Percentiles rank a stretch among this genome's conserved stretches.
These are phyloP conservation scores for Boletus sp. DNA, from an alignment of 768 basidiomycete genomes.

Conservation along the genomic window DNA sequence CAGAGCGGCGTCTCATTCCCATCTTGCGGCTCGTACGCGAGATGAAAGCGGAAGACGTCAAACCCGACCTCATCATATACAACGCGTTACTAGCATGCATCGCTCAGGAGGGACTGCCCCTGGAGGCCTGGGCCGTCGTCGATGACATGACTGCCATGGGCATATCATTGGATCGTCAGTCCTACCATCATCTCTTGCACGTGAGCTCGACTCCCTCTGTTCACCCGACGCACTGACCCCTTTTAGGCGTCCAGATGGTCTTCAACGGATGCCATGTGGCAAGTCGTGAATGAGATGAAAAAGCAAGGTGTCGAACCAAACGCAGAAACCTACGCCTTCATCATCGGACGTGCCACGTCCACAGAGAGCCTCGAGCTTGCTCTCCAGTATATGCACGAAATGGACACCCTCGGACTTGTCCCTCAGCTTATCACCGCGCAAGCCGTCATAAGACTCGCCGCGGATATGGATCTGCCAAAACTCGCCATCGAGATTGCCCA, in stretches of 20 bases:
- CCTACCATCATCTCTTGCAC: conserved; percentile 58
- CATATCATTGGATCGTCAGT: conserved; percentile 45
- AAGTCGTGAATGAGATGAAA: conserved; percentile 55
- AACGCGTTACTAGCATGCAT: conserved; percentile 52
- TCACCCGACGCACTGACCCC: conserved; percentile 7
- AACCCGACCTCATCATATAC: conserved; percentile 57
- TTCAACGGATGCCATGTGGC: conserved; percentile 40
- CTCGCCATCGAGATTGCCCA: conserved; percentile 71
- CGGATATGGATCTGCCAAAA: conserved; percentile 51
- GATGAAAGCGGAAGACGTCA: conserved; percentile 56
- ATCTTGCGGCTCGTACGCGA: conserved; percentile 45
- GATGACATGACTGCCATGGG: conserved; percentile 62
- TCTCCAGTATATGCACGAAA: conserved; percentile 56
- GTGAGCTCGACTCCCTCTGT: conserved; percentile 36
- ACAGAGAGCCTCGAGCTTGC: conserved; percentile 62
- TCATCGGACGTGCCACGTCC: conserved; percentile 46
- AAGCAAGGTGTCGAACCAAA: conserved; percentile 47
- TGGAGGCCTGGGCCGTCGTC: conserved; percentile 61
- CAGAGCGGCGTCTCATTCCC: conserved; percentile 33
- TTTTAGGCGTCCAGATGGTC: conserved; percentile 45
- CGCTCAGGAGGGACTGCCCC: conserved; percentile 38
- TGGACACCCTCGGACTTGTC: conserved; percentile 49
- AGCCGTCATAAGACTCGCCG: conserved; percentile 50
- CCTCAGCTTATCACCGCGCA: conserved; percentile 51
- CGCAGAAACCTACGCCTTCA: conserved; percentile 47